These are phyloP conservation scores for Nevesoporus exiguus DNA, from an alignment of 768 basidiomycete species.

Conservation along the genomic window DNA sequence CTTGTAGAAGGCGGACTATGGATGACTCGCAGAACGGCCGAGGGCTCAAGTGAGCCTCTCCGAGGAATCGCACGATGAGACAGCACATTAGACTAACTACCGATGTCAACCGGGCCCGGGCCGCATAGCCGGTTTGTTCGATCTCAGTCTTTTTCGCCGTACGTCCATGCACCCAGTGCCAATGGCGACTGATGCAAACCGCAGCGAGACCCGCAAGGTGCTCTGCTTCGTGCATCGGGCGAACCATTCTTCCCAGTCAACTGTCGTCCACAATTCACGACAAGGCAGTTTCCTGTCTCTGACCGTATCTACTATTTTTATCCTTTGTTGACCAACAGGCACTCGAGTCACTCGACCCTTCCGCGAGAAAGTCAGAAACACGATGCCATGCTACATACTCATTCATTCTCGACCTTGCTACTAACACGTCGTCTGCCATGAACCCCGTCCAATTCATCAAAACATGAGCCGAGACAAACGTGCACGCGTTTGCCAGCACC, in stretches of 20 bases:
- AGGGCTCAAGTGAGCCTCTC: not conserved
- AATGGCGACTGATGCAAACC: no score
- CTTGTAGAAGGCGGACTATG: not conserved
- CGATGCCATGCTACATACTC: not conserved
- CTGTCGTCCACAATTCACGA: not conserved
- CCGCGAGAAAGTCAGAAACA: constrained; percentile 1
- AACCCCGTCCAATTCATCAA: not conserved
- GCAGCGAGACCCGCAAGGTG: not conserved
- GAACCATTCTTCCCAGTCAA: not conserved
- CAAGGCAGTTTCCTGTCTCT: not conserved
- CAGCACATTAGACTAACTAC: constrained; percentile 1
- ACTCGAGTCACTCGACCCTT: not conserved
- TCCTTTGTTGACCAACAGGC: not conserved
- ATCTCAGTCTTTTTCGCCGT: constrained; percentile 26
- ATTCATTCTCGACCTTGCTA: not conserved
- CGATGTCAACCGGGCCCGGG: constrained; percentile 27
- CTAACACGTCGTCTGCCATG: not conserved
- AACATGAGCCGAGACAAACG: not conserved
- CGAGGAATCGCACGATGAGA: not conserved
- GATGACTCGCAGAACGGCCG: not conserved
- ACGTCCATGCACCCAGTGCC: not conserved
- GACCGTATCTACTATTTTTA: not conserved
- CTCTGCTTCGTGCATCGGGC: not conserved
- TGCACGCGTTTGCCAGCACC: not conserved
- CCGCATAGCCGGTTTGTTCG: not conserved